These are phyloP conservation scores for Pezicula neosporulosa DNA, from an alignment of 2,329 filamentous ascomycete species.

Conservation along the genomic window DNA sequence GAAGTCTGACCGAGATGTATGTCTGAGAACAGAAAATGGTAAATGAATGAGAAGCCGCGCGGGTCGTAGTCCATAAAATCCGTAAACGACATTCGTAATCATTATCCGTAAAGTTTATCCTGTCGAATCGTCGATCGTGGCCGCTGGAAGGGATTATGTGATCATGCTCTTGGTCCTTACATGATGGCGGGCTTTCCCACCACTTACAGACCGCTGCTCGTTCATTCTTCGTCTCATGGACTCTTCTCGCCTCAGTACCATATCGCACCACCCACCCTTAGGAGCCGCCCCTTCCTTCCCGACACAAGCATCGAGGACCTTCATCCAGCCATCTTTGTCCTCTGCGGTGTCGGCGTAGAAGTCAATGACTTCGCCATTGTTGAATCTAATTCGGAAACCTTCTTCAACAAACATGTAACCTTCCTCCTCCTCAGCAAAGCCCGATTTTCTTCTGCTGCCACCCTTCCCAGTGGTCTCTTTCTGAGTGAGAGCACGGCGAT, in stretches of 20 bases:
- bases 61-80: neutral
- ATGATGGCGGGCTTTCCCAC: slow-evolving; percentile 18
- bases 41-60: neutral
- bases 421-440: slow-evolving; percentile 96
- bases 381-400: slow-evolving; percentile 97
- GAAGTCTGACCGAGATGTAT: neutral
- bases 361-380: slow-evolving; percentile 96
- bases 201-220: slow-evolving; percentile 13
- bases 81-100: neutral
- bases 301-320: slow-evolving; percentile 70
- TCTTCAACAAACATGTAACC: slow-evolving; percentile 99
- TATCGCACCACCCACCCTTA: slow-evolving; percentile 62
- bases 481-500: slow-evolving; percentile 78
- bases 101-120: neutral
- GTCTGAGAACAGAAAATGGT: neutral
- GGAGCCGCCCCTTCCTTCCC: slow-evolving; percentile 45
- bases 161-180: slow-evolving; percentile 27
- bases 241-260: slow-evolving; percentile 61
- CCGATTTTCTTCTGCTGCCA: slow-evolving; percentile 83
- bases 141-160: slow-evolving; percentile 8
- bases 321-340: slow-evolving; percentile 95
- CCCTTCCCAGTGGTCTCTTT: slow-evolving; percentile 75
- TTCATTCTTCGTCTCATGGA: slow-evolving; percentile 17
- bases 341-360: slow-evolving; percentile 79
- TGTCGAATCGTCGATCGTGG: slow-evolving; percentile 1